Conservation (phyloP, 768 basidiomycete genomes). For the Austroboletus festivus region DNA sequence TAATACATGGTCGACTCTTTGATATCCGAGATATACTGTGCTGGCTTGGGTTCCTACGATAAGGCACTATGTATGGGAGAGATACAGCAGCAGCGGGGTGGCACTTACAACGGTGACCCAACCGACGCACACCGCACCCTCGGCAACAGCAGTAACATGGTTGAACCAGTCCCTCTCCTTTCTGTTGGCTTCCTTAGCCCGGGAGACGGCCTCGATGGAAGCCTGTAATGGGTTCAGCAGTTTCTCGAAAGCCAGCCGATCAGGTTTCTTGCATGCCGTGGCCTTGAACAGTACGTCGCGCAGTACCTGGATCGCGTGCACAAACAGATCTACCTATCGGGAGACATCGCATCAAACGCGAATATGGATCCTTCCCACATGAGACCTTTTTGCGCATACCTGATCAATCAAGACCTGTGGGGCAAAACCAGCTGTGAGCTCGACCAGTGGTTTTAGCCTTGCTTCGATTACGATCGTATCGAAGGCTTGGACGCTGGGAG, state of each 20-base stretch:
- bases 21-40: slow-evolving; percentile 71
- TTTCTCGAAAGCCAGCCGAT: slow-evolving; percentile 50
- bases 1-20: slow-evolving; percentile 89
- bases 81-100: neutral
- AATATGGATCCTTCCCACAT: neutral
- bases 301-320: slow-evolving; percentile 64
- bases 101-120: slow-evolving; percentile 82
- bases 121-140: slow-evolving; percentile 75
- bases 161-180: slow-evolving; percentile 80
- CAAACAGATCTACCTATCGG: slow-evolving; percentile 62
- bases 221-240: slow-evolving; percentile 68
- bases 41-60: slow-evolving; percentile 69
- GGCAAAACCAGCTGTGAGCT: slow-evolving; percentile 69
- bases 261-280: slow-evolving; percentile 77
- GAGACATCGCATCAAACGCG: slow-evolving; percentile 3
- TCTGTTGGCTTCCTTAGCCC: slow-evolving; percentile 77
- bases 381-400: slow-evolving; percentile 55
- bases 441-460: slow-evolving; percentile 70
- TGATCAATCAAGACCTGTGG: slow-evolving; percentile 71
- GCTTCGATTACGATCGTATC: slow-evolving; percentile 70
- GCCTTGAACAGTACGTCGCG: slow-evolving; percentile 66
- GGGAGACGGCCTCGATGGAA: slow-evolving; percentile 72
- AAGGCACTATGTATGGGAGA: neutral
- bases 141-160: slow-evolving; percentile 78
- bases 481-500: slow-evolving; percentile 67